Evolutionary conservation across 208 protist species (phyloP).

Genomic region (Acanthamoeba castellanii): DNA sequence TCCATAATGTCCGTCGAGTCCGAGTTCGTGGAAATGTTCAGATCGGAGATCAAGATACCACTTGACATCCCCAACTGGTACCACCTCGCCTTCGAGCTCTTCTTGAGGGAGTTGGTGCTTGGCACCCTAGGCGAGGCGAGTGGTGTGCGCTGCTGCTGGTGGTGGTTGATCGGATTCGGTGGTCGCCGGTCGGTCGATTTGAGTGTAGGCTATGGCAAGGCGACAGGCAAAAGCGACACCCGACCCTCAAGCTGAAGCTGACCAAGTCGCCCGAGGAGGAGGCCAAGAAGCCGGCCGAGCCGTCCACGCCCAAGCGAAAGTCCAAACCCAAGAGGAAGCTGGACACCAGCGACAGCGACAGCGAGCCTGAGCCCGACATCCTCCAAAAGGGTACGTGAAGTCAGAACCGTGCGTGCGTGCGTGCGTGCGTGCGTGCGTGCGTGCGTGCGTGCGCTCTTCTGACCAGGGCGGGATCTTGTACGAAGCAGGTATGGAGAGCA

Average conservation of each 20-base stretch:
- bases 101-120: background rate
- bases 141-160: background rate
- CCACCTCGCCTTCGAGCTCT: background rate
- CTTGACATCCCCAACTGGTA: conserved; percentile 9
- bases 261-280: conserved; percentile 18
- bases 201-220: conserved; percentile 21
- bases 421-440: background rate
- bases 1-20: conserved; percentile 59
- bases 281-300: background rate
- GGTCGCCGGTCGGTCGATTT: background rate
- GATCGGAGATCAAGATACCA: conserved; percentile 29
- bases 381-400: background rate
- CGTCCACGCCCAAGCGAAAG: background rate
- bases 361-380: conserved; percentile 26
- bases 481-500: background rate
- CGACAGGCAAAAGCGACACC: background rate
- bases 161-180: background rate
- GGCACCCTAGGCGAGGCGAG: background rate
- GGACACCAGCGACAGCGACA: conserved; percentile 5
- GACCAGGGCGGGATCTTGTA: background rate
- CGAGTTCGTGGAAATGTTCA: conserved; percentile 56
- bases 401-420: background rate
- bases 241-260: conserved; percentile 25
- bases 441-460: background rate
- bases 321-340: background rate